phyloP scores from a whole-genome alignment of 108 stramenopile genomes.

The Phaeodactylum tricornutum region DNA sequence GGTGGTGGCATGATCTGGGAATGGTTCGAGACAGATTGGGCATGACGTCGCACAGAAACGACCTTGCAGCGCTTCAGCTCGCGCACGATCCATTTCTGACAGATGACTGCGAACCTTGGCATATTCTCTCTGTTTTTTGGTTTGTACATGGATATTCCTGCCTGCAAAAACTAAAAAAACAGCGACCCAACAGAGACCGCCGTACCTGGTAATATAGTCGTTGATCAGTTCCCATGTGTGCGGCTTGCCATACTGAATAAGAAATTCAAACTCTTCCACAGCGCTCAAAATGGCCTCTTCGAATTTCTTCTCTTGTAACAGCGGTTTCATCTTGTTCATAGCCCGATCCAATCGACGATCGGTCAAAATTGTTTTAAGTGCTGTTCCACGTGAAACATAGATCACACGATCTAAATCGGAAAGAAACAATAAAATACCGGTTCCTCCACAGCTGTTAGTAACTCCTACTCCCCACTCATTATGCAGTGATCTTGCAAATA shows the following conservation, averaged over 20 bases:
- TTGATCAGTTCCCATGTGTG: constrained; percentile 13
- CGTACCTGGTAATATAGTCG: too few relatives aligned
- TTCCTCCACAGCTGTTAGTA: constrained; percentile 20
- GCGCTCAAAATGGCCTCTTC: constrained; percentile 19
- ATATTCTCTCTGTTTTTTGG: constrained; percentile 17
- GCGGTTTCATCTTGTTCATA: constrained; percentile 20
- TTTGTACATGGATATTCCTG: background rate
- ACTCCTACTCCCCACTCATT: constrained; percentile 46
- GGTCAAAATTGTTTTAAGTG: constrained; percentile 24
- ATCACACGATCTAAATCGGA: constrained; percentile 31
- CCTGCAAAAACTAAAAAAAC: background rate
- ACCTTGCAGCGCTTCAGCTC: constrained; percentile 41
- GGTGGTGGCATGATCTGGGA: background rate
- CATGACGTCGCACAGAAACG: constrained; percentile 36
- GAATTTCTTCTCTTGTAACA: constrained; percentile 24
- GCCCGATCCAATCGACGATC: constrained; percentile 21
- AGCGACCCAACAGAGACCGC: too few relatives aligned
- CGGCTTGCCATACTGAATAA: constrained; percentile 29
- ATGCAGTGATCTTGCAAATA: constrained; percentile 25
- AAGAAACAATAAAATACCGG: constrained; percentile 47
- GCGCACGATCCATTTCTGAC: constrained; percentile 32
- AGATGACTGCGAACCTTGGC: constrained; percentile 27
- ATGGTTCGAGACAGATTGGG: constrained; percentile 53
- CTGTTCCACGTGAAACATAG: constrained; percentile 41
- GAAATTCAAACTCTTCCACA: constrained; percentile 9